Evolutionary conservation across 169 alveolate genomes (phyloP), one percentile per base, ranked within the genome.

Genomic region (Miamiensis avidus): DNA sequence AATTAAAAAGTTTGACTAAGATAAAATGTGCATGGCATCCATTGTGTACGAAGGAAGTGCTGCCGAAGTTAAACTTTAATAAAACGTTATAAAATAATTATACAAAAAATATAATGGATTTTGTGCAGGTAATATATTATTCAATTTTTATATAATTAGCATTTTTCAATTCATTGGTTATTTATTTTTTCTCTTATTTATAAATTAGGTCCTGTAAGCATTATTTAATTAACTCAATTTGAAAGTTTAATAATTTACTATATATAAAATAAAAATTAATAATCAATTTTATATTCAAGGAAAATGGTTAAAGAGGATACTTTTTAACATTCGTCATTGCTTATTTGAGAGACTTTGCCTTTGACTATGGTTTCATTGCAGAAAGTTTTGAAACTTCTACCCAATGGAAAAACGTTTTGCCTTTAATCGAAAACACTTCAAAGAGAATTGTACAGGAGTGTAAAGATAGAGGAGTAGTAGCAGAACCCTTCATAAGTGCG

Each of bases 301-400:
- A 95, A 88, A 93, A 91, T 74, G 97, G 97, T 33, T 78, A 85
- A 31, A 75, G 95, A 77, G 96, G 97, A 74, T 95, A 95, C 75
- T 88, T 90, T 83, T 85, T 95, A 34, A 95, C 97, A 25, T 95
- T 76, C 82, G 91, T 91, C 84, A 95, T 95, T 78, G 96, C 97
- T 34, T 93, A 93, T 78, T 64, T 93, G 29, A 88, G 97, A 87
- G 96, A 95, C 81, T 91, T 93, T 34, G 93, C 94, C 30, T 65
- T 85, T 85, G 74, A 91, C 33, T 88, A 88, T 76, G 79, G 89
- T 49, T 90, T 81, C 83, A 84, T 91, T 16, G 97, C 94, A 20
- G 96, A 95, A 88, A 78, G 91, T 29, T 91, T 94, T 73, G 98
- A 96, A 82, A 91, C 98, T 20, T 88, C 97, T 25, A 92, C 93